Evolutionary conservation across 129 eudicot species (phyloP).

Genomic region (Logfia minima): DNA sequence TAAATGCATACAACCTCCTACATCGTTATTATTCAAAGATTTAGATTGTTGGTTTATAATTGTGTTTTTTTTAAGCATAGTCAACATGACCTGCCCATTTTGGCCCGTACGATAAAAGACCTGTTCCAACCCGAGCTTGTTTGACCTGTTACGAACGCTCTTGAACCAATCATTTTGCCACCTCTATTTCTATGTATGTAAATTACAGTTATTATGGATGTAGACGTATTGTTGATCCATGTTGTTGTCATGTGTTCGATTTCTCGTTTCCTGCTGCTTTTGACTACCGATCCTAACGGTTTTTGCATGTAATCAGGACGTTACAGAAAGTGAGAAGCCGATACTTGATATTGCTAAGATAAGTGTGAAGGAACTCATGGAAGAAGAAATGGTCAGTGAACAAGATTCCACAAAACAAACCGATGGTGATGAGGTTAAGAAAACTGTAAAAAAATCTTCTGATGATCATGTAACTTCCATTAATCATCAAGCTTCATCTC

Average conservation of each 20-base stretch:
- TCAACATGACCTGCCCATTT: neutral
- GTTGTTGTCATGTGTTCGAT: neutral
- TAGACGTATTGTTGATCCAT: neutral
- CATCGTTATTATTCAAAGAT: neutral
- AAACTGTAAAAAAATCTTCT: slow-evolving; percentile 27
- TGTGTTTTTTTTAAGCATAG: neutral
- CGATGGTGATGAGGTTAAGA: slow-evolving; percentile 20
- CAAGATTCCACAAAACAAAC: slow-evolving; percentile 37
- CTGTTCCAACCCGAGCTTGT: neutral
- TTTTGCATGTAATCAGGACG: slow-evolving; percentile 40
- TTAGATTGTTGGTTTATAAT: neutral
- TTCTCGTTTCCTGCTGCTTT: neutral
- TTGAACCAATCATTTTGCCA: neutral
- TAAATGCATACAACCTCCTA: neutral
- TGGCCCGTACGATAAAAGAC: slow-evolving; percentile 3
- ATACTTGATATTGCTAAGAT: slow-evolving; percentile 41
- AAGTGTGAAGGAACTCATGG: slow-evolving; percentile 90
- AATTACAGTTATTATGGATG: neutral
- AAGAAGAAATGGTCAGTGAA: slow-evolving; percentile 81
- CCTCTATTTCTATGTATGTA: neutral
- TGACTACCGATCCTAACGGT: slow-evolving; percentile 1
- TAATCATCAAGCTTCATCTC: slow-evolving; percentile 27
- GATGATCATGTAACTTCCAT: slow-evolving; percentile 42
- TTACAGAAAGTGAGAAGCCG: slow-evolving; percentile 33
- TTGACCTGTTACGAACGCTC: neutral